A percentile compares a stretch with the other conserved stretches of the same genome.
Evolutionary conservation across 2,329 filamentous ascomycete species (phyloP).

Genomic region (Trichoderma aggressivum): DNA sequence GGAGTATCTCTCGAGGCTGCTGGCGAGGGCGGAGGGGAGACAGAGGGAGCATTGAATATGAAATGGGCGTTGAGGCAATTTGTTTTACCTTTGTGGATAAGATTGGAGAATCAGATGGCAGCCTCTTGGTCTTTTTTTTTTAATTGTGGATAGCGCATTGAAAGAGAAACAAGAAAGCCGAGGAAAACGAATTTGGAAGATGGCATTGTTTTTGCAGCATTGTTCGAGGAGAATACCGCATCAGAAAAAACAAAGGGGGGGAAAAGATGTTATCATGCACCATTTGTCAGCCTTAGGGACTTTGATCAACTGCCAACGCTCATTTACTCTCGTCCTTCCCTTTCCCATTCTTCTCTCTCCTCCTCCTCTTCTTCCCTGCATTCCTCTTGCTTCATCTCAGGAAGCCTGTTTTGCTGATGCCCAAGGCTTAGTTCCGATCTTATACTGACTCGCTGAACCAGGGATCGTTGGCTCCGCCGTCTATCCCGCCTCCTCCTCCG

Average conservation of each 20-base stretch:
- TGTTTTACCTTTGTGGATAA: constrained; percentile 12
- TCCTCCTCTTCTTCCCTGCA: background rate
- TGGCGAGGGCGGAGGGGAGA: constrained; percentile 22
- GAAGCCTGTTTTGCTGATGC: constrained; percentile 19
- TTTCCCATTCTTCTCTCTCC: constrained; percentile 8
- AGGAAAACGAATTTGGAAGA: constrained; percentile 8
- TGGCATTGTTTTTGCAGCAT: constrained; percentile 8
- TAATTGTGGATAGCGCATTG: constrained; percentile 15
- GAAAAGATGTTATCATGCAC: constrained; percentile 1
- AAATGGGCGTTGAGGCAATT: constrained; percentile 3
- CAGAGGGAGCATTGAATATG: background rate
- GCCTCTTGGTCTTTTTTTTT: background rate
- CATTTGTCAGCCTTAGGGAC: constrained; percentile 24
- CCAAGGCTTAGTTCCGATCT: constrained; percentile 50
- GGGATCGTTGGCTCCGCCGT: constrained; percentile 52
- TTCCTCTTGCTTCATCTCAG: background rate
- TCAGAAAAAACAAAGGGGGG: constrained; percentile 21
- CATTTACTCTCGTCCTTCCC: constrained; percentile 10
- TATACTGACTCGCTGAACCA: constrained; percentile 56
- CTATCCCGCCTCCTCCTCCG: constrained; percentile 56
- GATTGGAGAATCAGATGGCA: background rate
- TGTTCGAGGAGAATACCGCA: constrained; percentile 2
- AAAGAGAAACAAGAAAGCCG: constrained; percentile 10
- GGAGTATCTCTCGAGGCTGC: constrained; percentile 27
- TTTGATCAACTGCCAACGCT: constrained; percentile 13